Evolutionary conservation across 345 rosid genomes (phyloP).

Genomic region (Hibiscus trionum): DNA sequence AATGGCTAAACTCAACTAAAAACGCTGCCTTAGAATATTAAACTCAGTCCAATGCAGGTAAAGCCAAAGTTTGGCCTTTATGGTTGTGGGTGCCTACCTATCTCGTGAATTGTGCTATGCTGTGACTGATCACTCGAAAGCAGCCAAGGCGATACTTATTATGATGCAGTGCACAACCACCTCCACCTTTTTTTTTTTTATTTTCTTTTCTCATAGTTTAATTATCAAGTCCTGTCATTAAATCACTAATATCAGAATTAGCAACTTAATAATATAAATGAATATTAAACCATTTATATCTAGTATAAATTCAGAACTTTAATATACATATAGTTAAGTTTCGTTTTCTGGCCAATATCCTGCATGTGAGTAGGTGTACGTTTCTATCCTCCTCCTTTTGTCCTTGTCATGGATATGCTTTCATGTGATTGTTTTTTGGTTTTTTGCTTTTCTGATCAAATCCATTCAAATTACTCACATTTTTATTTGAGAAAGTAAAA

Average conservation of each 20-base stretch:
- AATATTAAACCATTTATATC: no score
- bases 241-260: no score
- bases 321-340: not conserved
- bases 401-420: not conserved
- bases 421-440: not conserved
- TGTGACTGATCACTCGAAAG: not conserved
- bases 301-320: no score
- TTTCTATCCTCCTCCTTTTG: not conserved
- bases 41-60: not conserved
- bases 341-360: not conserved
- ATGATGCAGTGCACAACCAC: not conserved
- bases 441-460: not conserved
- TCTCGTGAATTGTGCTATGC: not conserved
- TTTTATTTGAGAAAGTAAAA: not conserved
- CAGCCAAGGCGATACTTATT: not conserved
- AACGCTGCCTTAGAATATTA: no score
- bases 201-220: not conserved
- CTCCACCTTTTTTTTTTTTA: not conserved
- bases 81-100: not conserved
- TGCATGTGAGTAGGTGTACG: not conserved
- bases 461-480: no score
- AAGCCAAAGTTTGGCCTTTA: not conserved
- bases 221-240: no score
- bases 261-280: no score
- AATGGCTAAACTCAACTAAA: no score